phyloP scores from a whole-genome alignment of 2,329 filamentous ascomycete genomes.

The Neoscytalidium dimidiatum region DNA sequence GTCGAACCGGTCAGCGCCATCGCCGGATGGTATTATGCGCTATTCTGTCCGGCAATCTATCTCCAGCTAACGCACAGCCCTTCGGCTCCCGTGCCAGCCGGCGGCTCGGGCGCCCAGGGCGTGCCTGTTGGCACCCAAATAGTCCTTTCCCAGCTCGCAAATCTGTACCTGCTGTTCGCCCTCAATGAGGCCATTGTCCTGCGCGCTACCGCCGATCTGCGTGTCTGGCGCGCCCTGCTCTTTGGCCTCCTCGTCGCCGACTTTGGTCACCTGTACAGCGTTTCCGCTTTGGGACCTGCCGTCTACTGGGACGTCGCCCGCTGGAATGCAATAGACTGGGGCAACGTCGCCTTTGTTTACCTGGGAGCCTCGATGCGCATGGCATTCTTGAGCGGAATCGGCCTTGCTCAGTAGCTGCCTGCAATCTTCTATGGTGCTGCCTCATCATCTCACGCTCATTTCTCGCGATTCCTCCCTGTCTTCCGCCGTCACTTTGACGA shows the following conservation, averaged over 20 bases:
- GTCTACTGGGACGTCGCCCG: conserved; percentile 64
- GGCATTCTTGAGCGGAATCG: conserved; percentile 51
- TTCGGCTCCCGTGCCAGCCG: conserved; percentile 40
- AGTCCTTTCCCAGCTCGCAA: conserved; percentile 73
- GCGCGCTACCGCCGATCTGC: conserved; percentile 65
- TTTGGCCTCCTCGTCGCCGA: conserved; percentile 72
- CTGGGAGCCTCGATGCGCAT: conserved; percentile 50
- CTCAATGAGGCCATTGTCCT: conserved; percentile 77
- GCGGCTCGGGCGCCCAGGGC: conserved; percentile 26
- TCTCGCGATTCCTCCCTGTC: neutral
- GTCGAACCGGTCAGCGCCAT: conserved; percentile 64
- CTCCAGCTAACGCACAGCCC: conserved; percentile 62
- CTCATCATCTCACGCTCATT: conserved; percentile 1
- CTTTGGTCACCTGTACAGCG: conserved; percentile 71
- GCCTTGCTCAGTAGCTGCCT: conserved; percentile 10
- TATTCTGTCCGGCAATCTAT: conserved; percentile 57
- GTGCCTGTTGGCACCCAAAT: conserved; percentile 65
- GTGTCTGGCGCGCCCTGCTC: conserved; percentile 70
- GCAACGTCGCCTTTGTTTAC: conserved; percentile 72
- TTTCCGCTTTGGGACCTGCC: conserved; percentile 58
- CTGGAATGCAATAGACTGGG: conserved; percentile 71
- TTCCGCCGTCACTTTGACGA: conserved; percentile 2
- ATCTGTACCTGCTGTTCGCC: conserved; percentile 75
- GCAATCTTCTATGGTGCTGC: conserved; percentile 11
- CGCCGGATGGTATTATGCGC: conserved; percentile 56